Conservation (phyloP, 495 filamentous ascomycete species). For the Lichina pygmaea region DNA sequence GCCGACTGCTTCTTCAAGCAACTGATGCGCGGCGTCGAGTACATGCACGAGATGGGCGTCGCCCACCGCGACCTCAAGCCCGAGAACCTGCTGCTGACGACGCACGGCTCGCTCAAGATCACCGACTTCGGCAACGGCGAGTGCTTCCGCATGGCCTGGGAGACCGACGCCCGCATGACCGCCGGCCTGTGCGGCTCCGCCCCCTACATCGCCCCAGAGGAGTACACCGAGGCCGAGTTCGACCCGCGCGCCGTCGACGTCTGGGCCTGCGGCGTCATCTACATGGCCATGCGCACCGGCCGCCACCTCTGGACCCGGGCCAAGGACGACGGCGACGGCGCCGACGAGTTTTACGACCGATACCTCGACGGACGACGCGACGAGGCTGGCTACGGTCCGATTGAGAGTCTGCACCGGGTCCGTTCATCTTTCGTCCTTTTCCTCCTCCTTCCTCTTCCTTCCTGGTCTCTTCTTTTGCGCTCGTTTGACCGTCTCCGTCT, state of each 20-base stretch:
- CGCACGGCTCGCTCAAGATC: slow-evolving; percentile 85
- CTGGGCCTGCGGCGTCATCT: slow-evolving; percentile 96
- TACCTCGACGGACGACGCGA: slow-evolving; percentile 81
- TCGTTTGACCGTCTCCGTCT: slow-evolving; percentile 4
- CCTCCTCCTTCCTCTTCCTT: not conserved
- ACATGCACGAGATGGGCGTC: slow-evolving; percentile 99
- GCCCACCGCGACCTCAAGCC: slow-evolving; percentile 94
- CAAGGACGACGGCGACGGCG: slow-evolving; percentile 85
- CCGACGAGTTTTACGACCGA: slow-evolving; percentile 87
- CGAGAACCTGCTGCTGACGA: slow-evolving; percentile 77
- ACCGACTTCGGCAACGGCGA: slow-evolving; percentile 98
- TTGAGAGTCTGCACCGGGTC: slow-evolving; percentile 87
- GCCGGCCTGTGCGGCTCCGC: slow-evolving; percentile 87
- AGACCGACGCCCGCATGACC: slow-evolving; percentile 93
- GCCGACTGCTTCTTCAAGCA: slow-evolving; percentile 99
- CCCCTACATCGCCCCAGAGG: slow-evolving; percentile 92
- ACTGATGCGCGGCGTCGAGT: slow-evolving; percentile 96
- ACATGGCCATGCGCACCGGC: slow-evolving; percentile 98
- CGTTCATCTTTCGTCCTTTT: slow-evolving; percentile 12
- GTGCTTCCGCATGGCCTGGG: slow-evolving; percentile 99
- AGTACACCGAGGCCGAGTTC: slow-evolving; percentile 85
- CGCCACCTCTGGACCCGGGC: slow-evolving; percentile 90
- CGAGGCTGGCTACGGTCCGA: slow-evolving; percentile 85
- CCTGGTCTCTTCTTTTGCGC: not conserved
- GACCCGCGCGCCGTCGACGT: slow-evolving; percentile 91